These are phyloP conservation scores for Pichia kluyveri DNA, from an alignment of 805 yeast genomes.

Conservation along the genomic window DNA sequence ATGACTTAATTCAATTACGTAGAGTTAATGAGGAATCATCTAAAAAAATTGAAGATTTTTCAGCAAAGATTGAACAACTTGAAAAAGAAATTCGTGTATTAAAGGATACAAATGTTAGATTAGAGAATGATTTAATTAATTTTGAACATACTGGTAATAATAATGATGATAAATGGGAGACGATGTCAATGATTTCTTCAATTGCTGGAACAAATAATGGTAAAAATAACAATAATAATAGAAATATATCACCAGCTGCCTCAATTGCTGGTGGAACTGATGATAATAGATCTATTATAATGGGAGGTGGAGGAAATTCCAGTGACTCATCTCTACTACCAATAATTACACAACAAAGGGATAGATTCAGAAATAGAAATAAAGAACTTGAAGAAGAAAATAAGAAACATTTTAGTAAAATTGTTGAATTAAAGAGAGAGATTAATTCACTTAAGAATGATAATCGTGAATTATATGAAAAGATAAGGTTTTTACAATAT, in stretches of 20 bases:
- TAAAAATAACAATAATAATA: constrained; percentile 5
- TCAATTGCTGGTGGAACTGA: constrained; percentile 36
- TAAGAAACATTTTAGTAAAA: constrained; percentile 43
- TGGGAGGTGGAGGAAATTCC: background rate
- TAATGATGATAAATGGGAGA: constrained; percentile 44
- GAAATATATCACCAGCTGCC: constrained; percentile 42
- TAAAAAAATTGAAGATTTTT: constrained; percentile 33
- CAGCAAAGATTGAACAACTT: constrained; percentile 26
- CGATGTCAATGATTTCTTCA: constrained; percentile 61
- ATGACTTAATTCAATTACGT: constrained; percentile 59
- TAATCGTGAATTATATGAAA: constrained; percentile 72
- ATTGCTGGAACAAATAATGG: constrained; percentile 21
- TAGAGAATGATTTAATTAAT: constrained; percentile 67
- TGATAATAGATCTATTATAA: background rate
- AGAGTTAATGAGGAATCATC: constrained; percentile 43
- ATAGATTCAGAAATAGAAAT: constrained; percentile 77
- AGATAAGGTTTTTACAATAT: constrained; percentile 57
- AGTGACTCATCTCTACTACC: constrained; percentile 44
- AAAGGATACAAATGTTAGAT: constrained; percentile 41
- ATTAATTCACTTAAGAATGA: constrained; percentile 57
- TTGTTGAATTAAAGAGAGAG: constrained; percentile 57
- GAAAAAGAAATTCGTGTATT: constrained; percentile 33
- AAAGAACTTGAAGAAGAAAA: constrained; percentile 78
- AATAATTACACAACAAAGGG: constrained; percentile 90
- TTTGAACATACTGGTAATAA: constrained; percentile 34